Evolutionary conservation across 1,284 basidiomycete genomes (phyloP), one percentile per base, ranked within the genome.

Genomic region (Phellinidium pouzarii): DNA sequence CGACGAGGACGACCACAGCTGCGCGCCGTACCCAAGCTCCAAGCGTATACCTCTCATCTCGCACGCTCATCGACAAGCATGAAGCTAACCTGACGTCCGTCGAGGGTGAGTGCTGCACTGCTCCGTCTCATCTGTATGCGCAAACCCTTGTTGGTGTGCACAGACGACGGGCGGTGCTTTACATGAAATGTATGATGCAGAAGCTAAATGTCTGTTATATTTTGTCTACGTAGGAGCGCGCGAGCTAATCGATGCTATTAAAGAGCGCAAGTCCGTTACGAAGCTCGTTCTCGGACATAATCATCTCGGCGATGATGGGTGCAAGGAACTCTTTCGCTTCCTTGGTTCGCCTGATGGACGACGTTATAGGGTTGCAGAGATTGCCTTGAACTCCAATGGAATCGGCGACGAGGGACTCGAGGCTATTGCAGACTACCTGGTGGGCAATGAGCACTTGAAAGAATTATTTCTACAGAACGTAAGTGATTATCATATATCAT

Each of bases 201-300:
- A 8, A 20, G n/a, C n/a, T 43, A 42, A 22, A 17, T 12, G 14
- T 38, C 2, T 20, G 1, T 26, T 7, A n/a, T n/a, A n/a, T 14
- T 37, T 38, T 27, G 14, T 29, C 14, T 23, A 36, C n/a, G n/a
- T 20, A 77, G 77, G 77, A 57, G 81, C 79, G 4, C 69, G 72
- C 53, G 65, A 68, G 29, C 65, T 83, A 22, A 75, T 84, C 38
- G 61, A 66, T 11, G 64, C 69, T 42, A 70, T 84, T 25, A 67
- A 64, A 7, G 59, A 66, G 3, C 72, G 73, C 19, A 70, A 67
- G 26, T 57, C 62, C 3, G 71, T 83, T 29, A 73, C 71, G 36
- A 76, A 73, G 56, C 69, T 86, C 41, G 68, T 76, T 37, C 61
- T 85, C 20, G 75, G 78, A 6, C 75, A 82, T 56, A 86, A 83